These are phyloP conservation scores for Barnettozyma hawaiiensis DNA, from an alignment of 1,139 yeast species.

Conservation along the genomic window DNA sequence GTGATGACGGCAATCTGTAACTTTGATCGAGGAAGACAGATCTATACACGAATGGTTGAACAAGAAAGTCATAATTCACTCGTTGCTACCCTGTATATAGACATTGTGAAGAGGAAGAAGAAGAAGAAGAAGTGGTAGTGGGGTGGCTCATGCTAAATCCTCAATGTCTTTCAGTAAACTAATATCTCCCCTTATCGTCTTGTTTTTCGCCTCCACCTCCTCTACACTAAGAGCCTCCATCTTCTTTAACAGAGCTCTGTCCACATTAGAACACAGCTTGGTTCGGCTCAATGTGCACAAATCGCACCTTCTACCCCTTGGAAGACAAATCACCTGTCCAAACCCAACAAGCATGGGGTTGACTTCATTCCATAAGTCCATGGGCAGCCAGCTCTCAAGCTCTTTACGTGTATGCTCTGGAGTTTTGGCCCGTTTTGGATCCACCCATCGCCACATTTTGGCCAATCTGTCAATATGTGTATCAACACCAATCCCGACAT, in stretches of 20 bases:
- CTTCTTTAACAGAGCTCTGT: conserved; percentile 37
- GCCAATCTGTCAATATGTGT: conserved; percentile 85
- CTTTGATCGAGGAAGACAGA: too few relatives aligned
- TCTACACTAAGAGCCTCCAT: conserved; percentile 32
- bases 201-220: conserved; percentile 33
- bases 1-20: too few relatives aligned
- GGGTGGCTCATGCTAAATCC: conserved; percentile 17
- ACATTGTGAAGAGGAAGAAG: too few relatives aligned
- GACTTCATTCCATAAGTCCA: conserved; percentile 70
- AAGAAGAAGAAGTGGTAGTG: too few relatives aligned
- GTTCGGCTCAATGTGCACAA: conserved; percentile 54
- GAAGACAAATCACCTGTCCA: conserved; percentile 84
- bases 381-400: conserved; percentile 71
- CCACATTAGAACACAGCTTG: conserved; percentile 49
- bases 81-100: too few relatives aligned
- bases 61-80: too few relatives aligned
- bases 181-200: conserved; percentile 30
- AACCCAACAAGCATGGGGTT: conserved; percentile 88
- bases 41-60: too few relatives aligned
- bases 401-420: conserved; percentile 74
- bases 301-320: conserved; percentile 68
- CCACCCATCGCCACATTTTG: conserved; percentile 78
- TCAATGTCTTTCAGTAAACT: conserved; percentile 24
- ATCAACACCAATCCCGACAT: conserved; percentile 86
- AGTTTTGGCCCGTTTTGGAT: conserved; percentile 39